Conservation (phyloP, 1,284 basidiomycete species). For the Pyrrhoderma lamaoense region DNA sequence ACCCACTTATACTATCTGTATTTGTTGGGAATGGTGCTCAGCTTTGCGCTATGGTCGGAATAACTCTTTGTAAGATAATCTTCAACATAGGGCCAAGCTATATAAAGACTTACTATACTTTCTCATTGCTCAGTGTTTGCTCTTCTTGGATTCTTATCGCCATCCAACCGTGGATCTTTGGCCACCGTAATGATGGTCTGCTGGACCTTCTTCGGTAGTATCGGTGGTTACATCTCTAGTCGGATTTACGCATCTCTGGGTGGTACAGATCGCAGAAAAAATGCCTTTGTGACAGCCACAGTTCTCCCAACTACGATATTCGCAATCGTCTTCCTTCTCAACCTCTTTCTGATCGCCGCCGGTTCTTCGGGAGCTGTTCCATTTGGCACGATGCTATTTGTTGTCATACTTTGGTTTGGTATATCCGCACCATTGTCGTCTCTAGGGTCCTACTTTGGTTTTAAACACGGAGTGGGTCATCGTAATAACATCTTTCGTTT, state of each 20-base stretch:
- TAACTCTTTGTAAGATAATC: slow-evolving; percentile 67
- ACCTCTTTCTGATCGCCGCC: slow-evolving; percentile 80
- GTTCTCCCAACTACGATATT: slow-evolving; percentile 87
- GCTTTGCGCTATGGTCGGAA: slow-evolving; percentile 80
- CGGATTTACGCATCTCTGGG: slow-evolving; percentile 80
- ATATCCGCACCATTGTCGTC: slow-evolving; percentile 84
- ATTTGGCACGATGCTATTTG: slow-evolving; percentile 89
- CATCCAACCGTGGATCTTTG: slow-evolving; percentile 90
- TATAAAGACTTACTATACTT: too few species aligned
- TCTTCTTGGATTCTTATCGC: slow-evolving; percentile 93
- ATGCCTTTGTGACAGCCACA: slow-evolving; percentile 83
- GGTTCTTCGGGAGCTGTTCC: slow-evolving; percentile 94
- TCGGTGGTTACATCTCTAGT: slow-evolving; percentile 87
- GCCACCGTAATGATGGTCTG: slow-evolving; percentile 95
- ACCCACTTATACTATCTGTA: slow-evolving; percentile 76
- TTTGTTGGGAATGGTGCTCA: slow-evolving; percentile 90
- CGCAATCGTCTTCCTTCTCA: slow-evolving; percentile 75
- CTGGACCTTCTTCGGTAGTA: slow-evolving; percentile 89
- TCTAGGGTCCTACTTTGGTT: slow-evolving; percentile 72
- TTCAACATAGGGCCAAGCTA: neutral
- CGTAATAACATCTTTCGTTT: slow-evolving; percentile 5
- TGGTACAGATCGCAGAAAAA: slow-evolving; percentile 75
- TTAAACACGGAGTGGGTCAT: slow-evolving; percentile 76
- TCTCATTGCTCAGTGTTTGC: slow-evolving; percentile 96
- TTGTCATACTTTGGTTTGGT: slow-evolving; percentile 92